These are phyloP conservation scores for Saraca asoca DNA, from an alignment of 331 rosid species.

Conservation along the genomic window DNA sequence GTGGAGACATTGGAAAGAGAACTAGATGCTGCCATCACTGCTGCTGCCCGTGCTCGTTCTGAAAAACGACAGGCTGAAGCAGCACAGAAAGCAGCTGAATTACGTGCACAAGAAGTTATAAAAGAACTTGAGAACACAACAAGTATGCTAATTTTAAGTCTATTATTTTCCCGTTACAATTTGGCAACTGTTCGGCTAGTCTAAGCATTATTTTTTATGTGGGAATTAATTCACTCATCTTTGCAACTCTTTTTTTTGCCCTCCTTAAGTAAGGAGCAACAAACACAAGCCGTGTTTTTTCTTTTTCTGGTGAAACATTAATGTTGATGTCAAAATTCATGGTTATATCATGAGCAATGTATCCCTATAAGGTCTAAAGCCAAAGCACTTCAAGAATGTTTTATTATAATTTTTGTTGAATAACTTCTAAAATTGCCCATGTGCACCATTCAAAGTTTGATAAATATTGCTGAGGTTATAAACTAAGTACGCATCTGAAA, in stretches of 20 bases:
- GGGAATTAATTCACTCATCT: background rate
- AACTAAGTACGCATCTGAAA: background rate
- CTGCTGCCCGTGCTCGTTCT: conserved; percentile 88
- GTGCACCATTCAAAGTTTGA: background rate
- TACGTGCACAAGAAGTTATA: conserved; percentile 70
- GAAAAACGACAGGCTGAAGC: conserved; percentile 92
- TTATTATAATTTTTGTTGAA: background rate
- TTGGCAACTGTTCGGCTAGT: background rate
- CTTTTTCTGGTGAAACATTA: background rate
- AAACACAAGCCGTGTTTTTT: background rate
- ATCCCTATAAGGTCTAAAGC: background rate
- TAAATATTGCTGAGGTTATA: background rate
- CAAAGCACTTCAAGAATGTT: background rate
- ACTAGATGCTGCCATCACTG: conserved; percentile 86
- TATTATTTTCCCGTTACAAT: background rate
- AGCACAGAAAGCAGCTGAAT: conserved; percentile 78
- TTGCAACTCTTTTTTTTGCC: background rate
- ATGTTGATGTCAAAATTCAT: background rate
- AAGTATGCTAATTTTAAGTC: conserved; percentile 48
- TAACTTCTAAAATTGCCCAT: background rate
- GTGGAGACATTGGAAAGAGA: conserved; percentile 85
- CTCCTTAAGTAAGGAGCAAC: background rate
- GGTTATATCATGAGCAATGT: background rate
- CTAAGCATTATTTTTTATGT: background rate
- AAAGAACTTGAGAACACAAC: conserved; percentile 95